Evolutionary conservation across 306 rosid genomes (phyloP).

Genomic region (Cicer arietinum): DNA sequence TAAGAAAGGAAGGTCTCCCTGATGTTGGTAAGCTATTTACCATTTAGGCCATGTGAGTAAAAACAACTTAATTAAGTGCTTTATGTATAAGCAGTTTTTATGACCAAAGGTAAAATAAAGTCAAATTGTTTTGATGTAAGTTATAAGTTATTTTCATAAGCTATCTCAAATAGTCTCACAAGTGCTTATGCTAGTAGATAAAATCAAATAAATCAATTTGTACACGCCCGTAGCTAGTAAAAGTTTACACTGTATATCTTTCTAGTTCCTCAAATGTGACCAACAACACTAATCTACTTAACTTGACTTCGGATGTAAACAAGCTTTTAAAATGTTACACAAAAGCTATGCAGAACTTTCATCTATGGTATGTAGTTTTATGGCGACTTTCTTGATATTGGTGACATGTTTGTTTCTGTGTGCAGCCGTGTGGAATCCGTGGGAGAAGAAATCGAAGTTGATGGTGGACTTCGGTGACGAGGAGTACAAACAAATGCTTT

Average conservation of each 20-base stretch:
- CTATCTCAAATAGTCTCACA: too few relatives aligned
- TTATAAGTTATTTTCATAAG: too few relatives aligned
- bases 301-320: conserved; percentile 13
- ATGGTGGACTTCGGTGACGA: conserved; percentile 88
- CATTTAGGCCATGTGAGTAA: background rate
- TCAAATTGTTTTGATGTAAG: too few relatives aligned
- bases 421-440: conserved; percentile 95
- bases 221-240: background rate
- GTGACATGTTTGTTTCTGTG: conserved; percentile 20
- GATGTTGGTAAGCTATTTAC: conserved; percentile 75
- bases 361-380: background rate
- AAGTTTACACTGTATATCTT: background rate
- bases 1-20: conserved; percentile 94
- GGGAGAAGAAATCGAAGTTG: conserved; percentile 89
- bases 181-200: too few relatives aligned
- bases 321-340: conserved; percentile 4
- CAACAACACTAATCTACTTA: conserved; percentile 8
- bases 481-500: conserved; percentile 92
- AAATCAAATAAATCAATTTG: too few relatives aligned
- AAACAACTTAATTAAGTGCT: too few relatives aligned
- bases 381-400: conserved; percentile 8
- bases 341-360: background rate
- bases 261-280: conserved; percentile 24
- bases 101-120: too few relatives aligned
- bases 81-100: too few relatives aligned